These are phyloP conservation scores for Perkinsus marinus DNA, from an alignment of 169 alveolate species.

Conservation along the genomic window DNA sequence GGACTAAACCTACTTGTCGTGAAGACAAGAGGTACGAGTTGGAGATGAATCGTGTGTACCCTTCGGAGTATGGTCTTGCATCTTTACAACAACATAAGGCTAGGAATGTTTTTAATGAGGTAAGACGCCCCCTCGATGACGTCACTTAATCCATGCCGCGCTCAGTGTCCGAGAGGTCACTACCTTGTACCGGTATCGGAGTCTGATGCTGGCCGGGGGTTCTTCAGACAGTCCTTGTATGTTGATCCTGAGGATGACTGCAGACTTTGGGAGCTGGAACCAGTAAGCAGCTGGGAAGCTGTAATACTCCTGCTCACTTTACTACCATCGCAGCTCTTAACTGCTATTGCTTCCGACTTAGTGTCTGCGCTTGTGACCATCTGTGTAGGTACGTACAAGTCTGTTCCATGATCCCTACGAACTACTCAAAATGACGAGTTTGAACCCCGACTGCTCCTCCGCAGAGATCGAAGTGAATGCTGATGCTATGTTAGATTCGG, in stretches of 20 bases:
- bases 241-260: neutral
- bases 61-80: neutral
- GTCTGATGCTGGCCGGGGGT: neutral
- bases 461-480: neutral
- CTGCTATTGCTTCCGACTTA: too few species aligned
- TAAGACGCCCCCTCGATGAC: neutral
- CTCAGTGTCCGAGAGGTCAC: neutral
- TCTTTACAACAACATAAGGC: neutral
- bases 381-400: neutral
- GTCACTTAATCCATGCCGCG: neutral
- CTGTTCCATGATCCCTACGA: neutral
- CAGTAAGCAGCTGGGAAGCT: neutral
- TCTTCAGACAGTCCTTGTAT: neutral
- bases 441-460: neutral
- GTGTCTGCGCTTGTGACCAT: too few species aligned
- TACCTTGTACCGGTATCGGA: neutral
- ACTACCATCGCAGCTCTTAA: too few species aligned
- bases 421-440: neutral
- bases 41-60: neutral
- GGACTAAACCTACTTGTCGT: neutral
- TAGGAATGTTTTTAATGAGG: neutral
- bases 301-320: neutral
- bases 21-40: neutral
- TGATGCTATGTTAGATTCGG: neutral
- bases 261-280: neutral